Base-by-base conservation (phyloP, 2,329 filamentous ascomycete genomes). In the Harringtonia lauricola region DNA sequence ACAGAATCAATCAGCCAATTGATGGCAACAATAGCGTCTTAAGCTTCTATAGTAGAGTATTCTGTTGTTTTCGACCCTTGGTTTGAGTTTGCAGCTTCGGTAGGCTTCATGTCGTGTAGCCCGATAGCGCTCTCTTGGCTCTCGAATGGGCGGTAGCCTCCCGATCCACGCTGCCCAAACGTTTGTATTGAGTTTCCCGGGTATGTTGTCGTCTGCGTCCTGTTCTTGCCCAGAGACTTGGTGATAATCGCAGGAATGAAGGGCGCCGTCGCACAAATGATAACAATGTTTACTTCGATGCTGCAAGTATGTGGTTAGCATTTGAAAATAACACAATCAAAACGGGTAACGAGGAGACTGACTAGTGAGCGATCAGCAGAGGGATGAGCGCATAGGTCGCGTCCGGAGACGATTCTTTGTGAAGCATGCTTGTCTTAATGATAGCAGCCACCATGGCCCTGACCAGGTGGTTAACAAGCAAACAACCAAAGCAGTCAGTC, bases 371-470 rank as follows among this genome's bases (percentile, higher is more conserved):
- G 33, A 40, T 40, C 18, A 40, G 12, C 18, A 40, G 17, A 3
- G 38, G 38, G 15, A 33, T 22, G 12, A 40, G 38, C 2, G 33
- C 38, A n/a, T 40, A 40, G 4, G 38, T 40, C 12, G 38, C 28
- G 12, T 40, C 38, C 17, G 28, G 28, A 21, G 38, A 40, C 15
- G 38, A 40, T 12, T 40, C 38, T 22, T 18, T 40, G 38, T 40
- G 28, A 8, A 40, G 38, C 38, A 40, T 40, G 28, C 38, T 40
- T 12, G 38, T 40, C 28, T 40, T 40, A 6, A 29, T 22, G 28
- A 40, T 33, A 18, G 38, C 38, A n/a, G 29, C 38, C 10, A 22
- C 38, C 38, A 40, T 40, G 38, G 38, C 38, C 15, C 38, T 40
- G 28, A 8, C 7, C 14, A 24, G 2, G n/a, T 4, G 13, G 31